Evolutionary conservation across 2,329 filamentous ascomycete species (phyloP).

Genomic region (Colletotrichum kahawae): DNA sequence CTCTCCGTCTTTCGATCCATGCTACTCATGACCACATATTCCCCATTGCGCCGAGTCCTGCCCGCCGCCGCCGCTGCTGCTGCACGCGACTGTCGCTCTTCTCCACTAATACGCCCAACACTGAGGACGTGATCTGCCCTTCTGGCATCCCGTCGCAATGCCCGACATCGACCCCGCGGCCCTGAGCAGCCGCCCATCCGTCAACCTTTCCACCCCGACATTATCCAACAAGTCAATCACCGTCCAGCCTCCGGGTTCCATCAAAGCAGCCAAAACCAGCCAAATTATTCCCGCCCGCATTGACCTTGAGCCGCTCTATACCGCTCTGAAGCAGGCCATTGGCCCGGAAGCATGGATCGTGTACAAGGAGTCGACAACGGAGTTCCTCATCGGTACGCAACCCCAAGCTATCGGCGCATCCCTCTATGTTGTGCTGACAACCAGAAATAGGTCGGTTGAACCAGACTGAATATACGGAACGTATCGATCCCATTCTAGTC

Average conservation of each 20-base stretch:
- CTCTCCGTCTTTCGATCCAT: slow-evolving; percentile 38
- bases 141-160: slow-evolving; percentile 46
- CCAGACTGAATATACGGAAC: slow-evolving; percentile 63
- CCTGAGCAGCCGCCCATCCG: slow-evolving; percentile 67
- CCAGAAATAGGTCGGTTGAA: slow-evolving; percentile 62
- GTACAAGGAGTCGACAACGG: slow-evolving; percentile 68
- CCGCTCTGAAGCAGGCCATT: slow-evolving; percentile 63
- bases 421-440: background rate
- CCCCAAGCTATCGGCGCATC: background rate
- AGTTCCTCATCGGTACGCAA: slow-evolving; percentile 65
- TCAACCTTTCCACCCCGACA: slow-evolving; percentile 63
- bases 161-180: slow-evolving; percentile 75
- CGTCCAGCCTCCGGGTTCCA: slow-evolving; percentile 51
- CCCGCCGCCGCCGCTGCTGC: slow-evolving; percentile 28
- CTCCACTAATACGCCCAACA: slow-evolving; percentile 20
- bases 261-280: slow-evolving; percentile 63
- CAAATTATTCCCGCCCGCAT: slow-evolving; percentile 70
- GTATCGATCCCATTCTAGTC: slow-evolving; percentile 64
- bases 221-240: slow-evolving; percentile 63
- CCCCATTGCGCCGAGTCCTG: slow-evolving; percentile 49
- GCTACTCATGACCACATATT: slow-evolving; percentile 47
- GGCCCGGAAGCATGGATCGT: slow-evolving; percentile 65
- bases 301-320: slow-evolving; percentile 70
- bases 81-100: slow-evolving; percentile 48
- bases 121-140: slow-evolving; percentile 17